Evolutionary conservation across 495 filamentous ascomycete genomes (phyloP).

Genomic region (Aspergillus haitiensis): DNA sequence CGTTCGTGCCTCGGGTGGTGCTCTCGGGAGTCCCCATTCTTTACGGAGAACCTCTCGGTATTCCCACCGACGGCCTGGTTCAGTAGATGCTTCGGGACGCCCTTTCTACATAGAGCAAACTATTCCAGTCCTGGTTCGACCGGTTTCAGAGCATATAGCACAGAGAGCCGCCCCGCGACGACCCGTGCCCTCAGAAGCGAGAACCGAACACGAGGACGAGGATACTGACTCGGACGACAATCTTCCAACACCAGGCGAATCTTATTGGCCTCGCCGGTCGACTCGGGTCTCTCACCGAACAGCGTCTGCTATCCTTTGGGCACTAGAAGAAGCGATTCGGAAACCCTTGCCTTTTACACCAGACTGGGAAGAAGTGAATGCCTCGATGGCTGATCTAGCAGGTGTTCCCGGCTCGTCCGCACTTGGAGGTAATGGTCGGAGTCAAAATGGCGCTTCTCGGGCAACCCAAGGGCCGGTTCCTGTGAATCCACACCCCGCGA

Average conservation of each 20-base stretch:
- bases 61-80: conserved; percentile 39
- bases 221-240: conserved; percentile 38
- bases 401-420: conserved; percentile 49
- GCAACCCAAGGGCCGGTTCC: conserved; percentile 49
- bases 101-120: conserved; percentile 31
- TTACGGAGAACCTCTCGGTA: conserved; percentile 52
- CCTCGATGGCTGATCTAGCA: conserved; percentile 85
- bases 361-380: conserved; percentile 86
- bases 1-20: conserved; percentile 49
- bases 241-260: conserved; percentile 37
- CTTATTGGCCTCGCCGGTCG: conserved; percentile 54
- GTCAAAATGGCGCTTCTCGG: conserved; percentile 51
- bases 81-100: conserved; percentile 35
- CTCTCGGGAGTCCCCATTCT: conserved; percentile 49
- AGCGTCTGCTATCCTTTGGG: conserved; percentile 80
- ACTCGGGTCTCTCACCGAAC: conserved; percentile 63
- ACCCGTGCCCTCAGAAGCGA: conserved; percentile 40
- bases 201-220: conserved; percentile 41
- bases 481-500: conserved; percentile 44
- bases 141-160: conserved; percentile 20
- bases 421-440: conserved; percentile 43
- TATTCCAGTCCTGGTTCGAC: conserved; percentile 31
- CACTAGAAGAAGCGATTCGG: conserved; percentile 87
- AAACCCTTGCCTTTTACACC: conserved; percentile 80
- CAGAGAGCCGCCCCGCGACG: conserved; percentile 30